Conservation (phyloP, 139 green algal genomes). For the Chlamydomonas applanata region DNA sequence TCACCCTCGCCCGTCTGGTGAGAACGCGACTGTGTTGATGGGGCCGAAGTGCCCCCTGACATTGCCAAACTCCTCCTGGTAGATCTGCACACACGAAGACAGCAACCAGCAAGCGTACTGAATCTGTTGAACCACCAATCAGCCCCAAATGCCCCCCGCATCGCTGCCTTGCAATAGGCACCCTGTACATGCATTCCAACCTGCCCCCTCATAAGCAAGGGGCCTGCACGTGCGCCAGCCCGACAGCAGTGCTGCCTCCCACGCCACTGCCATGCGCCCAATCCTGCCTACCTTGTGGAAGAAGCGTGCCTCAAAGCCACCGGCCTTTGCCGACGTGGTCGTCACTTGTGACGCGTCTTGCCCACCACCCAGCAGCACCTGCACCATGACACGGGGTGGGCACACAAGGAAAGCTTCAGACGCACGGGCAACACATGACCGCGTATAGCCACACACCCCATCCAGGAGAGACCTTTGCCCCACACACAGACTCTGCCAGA, state of each 20-base stretch:
- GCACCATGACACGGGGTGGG: conserved; percentile 12
- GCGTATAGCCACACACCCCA: no score
- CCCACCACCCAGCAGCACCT: conserved; percentile 88
- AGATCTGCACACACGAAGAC: conserved; percentile 70
- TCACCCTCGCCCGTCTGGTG: conserved; percentile 81
- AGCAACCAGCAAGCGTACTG: background rate
- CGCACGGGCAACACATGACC: no score
- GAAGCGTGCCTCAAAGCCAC: conserved; percentile 94
- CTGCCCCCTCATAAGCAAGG: no score
- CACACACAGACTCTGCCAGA: no score
- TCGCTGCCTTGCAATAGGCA: no score
- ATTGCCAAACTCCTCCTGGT: conserved; percentile 92
- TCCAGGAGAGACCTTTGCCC: no score
- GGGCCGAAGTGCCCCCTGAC: conserved; percentile 98
- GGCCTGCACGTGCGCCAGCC: no score
- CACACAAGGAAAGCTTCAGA: no score
- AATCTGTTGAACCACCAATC: background rate
- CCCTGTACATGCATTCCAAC: no score
- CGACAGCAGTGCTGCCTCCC: no score
- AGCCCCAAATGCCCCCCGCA: no score
- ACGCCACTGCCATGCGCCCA: no score
- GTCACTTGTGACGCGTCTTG: conserved; percentile 90
- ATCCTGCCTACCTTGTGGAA: conserved; percentile 95
- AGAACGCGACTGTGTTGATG: conserved; percentile 94
- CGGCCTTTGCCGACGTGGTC: conserved; percentile 84